Conservation (phyloP, 257 asterid genomes). For the Solanum virginianum region DNA sequence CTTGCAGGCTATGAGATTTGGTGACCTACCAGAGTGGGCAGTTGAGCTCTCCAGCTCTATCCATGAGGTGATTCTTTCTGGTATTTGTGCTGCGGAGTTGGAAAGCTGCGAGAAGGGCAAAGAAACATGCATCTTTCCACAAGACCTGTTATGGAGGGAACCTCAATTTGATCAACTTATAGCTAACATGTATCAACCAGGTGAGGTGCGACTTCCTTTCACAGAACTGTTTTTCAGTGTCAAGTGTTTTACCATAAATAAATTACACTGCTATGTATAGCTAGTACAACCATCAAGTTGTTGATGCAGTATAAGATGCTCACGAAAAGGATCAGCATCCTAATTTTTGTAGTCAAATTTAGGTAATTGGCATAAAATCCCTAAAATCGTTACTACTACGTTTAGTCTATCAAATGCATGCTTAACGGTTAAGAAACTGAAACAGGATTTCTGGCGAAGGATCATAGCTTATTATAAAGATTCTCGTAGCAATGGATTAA, state of each 20-base stretch:
- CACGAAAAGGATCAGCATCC: background rate
- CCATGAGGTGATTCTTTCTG: constrained; percentile 28
- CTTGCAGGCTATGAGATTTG: constrained; percentile 87
- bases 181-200: constrained; percentile 75
- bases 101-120: constrained; percentile 2
- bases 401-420: background rate
- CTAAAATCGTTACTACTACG: background rate
- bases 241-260: background rate
- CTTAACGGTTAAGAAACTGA: background rate
- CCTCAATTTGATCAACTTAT: constrained; percentile 83
- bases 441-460: background rate
- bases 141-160: constrained; percentile 57
- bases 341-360: background rate
- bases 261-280: background rate
- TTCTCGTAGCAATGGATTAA: background rate
- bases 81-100: constrained; percentile 8
- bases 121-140: constrained; percentile 27
- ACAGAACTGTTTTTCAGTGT: background rate
- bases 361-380: background rate
- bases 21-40: constrained; percentile 87
- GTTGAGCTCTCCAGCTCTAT: constrained; percentile 40
- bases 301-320: background rate
- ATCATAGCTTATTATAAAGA: background rate
- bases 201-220: constrained; percentile 55
- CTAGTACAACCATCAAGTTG: background rate